These are phyloP conservation scores for Mrakia gelida DNA, from an alignment of 768 basidiomycete genomes.

Conservation along the genomic window DNA sequence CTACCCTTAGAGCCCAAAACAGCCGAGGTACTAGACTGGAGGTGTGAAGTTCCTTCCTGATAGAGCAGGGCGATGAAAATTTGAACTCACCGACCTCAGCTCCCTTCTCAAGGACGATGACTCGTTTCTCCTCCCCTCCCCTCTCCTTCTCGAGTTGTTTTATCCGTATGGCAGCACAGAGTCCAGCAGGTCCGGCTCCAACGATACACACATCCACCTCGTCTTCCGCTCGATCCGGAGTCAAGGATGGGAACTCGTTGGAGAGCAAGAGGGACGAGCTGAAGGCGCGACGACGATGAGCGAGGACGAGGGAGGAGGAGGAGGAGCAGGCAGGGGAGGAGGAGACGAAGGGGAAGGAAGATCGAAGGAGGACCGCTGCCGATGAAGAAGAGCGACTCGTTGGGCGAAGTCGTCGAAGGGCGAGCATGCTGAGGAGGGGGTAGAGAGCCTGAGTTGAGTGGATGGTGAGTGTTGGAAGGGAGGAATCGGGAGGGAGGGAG, in stretches of 20 bases:
- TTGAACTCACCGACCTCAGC: slow-evolving; percentile 71
- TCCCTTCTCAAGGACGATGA: slow-evolving; percentile 94
- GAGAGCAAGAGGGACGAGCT: background rate
- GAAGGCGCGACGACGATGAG: background rate
- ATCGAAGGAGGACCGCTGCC: background rate
- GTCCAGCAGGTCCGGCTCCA: slow-evolving; percentile 89
- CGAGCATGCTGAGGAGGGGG: background rate
- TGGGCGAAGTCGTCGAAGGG: background rate
- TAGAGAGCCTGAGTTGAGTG: background rate
- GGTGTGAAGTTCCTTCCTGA: too few species aligned
- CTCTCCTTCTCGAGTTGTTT: slow-evolving; percentile 83
- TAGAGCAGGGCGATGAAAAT: background rate
- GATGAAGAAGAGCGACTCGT: background rate
- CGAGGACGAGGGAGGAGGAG: background rate
- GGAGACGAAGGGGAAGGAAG: background rate
- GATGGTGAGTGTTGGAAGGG: background rate
- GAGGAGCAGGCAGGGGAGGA: background rate
- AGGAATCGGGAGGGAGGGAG: background rate
- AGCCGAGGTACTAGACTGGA: too few species aligned
- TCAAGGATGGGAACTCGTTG: slow-evolving; percentile 44
- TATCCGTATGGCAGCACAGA: slow-evolving; percentile 90
- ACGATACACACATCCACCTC: slow-evolving; percentile 97
- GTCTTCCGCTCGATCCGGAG: slow-evolving; percentile 78
- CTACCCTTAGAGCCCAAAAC: background rate
- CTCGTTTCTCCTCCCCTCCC: slow-evolving; percentile 69